Conservation (phyloP, 768 basidiomycete genomes). For the Psilocybe tampanensis region DNA sequence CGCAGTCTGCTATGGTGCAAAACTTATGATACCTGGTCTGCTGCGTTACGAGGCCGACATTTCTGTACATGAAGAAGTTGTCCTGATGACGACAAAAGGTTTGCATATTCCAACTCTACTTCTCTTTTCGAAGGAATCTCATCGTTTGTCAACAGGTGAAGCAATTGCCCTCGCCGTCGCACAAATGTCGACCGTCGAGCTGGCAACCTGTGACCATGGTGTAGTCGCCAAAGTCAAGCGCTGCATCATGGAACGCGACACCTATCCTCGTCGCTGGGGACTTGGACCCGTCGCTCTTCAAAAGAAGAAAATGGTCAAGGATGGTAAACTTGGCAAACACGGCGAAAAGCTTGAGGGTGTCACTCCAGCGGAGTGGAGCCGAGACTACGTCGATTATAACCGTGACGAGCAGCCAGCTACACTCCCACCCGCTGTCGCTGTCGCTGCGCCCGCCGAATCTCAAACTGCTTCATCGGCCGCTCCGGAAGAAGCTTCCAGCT, state of each 20-base stretch:
- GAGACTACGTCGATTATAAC: conserved; percentile 92
- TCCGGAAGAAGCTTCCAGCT: conserved; percentile 23
- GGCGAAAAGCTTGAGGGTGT: conserved; percentile 86
- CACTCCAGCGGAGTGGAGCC: conserved; percentile 90
- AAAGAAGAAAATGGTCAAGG: conserved; percentile 98
- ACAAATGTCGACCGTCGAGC: conserved; percentile 98
- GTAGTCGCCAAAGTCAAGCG: conserved; percentile 99
- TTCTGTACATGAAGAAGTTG: conserved; percentile 92
- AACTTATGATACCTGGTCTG: conserved; percentile 99
- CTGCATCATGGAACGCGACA: conserved; percentile 99
- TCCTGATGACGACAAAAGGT: conserved; percentile 99
- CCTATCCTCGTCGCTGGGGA: conserved; percentile 98
- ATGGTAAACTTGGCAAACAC: conserved; percentile 95
- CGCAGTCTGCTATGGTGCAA: conserved; percentile 98
- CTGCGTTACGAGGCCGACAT: conserved; percentile 97
- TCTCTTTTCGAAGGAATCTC: conserved; percentile 3
- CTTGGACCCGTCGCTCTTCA: conserved; percentile 95
- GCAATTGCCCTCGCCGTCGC: conserved; percentile 94
- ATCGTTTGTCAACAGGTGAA: conserved; percentile 55
- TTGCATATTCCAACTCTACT: conserved; percentile 1
- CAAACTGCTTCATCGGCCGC: conserved; percentile 23
- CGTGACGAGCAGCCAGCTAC: conserved; percentile 51
- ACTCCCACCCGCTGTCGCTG: conserved; percentile 34
- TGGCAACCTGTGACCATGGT: conserved; percentile 97
- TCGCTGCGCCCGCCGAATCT: conserved; percentile 26